Conservation (phyloP, 495 filamentous ascomycete genomes). For the Cercophora scortea region DNA sequence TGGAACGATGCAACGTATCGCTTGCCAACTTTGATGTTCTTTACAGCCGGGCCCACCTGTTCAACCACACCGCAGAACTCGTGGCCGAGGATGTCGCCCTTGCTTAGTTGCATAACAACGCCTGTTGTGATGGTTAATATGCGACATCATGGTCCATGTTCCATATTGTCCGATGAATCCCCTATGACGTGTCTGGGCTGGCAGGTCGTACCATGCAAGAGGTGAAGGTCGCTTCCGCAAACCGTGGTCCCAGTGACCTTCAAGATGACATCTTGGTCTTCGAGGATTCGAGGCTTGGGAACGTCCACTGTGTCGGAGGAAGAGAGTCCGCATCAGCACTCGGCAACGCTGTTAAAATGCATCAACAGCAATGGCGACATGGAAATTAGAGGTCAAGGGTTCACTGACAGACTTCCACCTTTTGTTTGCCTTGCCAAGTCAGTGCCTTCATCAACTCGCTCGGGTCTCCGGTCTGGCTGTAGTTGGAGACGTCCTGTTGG, state of each 20-base stretch:
- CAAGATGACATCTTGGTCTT: constrained; percentile 71
- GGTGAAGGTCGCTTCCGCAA: constrained; percentile 80
- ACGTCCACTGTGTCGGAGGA: constrained; percentile 40
- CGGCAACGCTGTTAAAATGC: constrained; percentile 1
- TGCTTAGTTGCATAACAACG: constrained; percentile 60
- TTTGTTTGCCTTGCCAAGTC: constrained; percentile 64
- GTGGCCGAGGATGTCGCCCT: constrained; percentile 85
- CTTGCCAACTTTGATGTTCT: constrained; percentile 54
- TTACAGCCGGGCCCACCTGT: constrained; percentile 51
- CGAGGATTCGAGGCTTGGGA: constrained; percentile 62
- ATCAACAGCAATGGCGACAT: background rate
- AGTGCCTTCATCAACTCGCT: constrained; percentile 64
- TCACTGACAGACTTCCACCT: constrained; percentile 45
- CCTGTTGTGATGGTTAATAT: constrained; percentile 7
- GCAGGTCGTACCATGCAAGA: constrained; percentile 49
- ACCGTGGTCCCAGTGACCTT: constrained; percentile 81
- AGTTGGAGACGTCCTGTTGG: constrained; percentile 52
- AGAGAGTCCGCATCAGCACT: background rate
- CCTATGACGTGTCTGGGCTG: no score
- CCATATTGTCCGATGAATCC: no score
- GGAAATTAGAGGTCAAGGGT: background rate
- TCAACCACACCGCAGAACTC: constrained; percentile 84
- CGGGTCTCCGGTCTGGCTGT: constrained; percentile 35
- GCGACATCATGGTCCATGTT: no score
- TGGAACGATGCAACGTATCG: constrained; percentile 82